A percentile compares a stretch with the other conserved stretches of the same genome.
These are phyloP conservation scores for Blastobotrys proliferans DNA, from an alignment of 1,139 yeast genomes.

Conservation along the genomic window DNA sequence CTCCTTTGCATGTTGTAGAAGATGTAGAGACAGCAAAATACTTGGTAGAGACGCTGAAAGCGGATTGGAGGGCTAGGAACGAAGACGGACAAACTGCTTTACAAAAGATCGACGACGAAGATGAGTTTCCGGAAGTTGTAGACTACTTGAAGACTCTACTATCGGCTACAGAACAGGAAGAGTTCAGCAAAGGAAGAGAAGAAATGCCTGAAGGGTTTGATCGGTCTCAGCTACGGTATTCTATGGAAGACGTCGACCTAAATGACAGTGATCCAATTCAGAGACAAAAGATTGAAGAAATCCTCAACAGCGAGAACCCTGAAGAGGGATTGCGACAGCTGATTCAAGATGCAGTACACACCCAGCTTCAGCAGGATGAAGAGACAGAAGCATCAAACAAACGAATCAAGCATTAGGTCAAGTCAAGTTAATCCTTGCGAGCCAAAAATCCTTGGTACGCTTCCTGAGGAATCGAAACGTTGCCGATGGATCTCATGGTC, in stretches of 20 bases:
- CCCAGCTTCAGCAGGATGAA: slow-evolving; percentile 32
- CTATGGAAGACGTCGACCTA: slow-evolving; percentile 8
- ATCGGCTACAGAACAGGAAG: slow-evolving; percentile 8
- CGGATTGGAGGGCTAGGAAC: slow-evolving; percentile 61
- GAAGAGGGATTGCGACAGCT: slow-evolving; percentile 72
- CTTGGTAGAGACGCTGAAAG: slow-evolving; percentile 62
- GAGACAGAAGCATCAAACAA: not conserved
- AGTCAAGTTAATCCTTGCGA: slow-evolving; percentile 6
- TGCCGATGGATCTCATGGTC: slow-evolving; percentile 74
- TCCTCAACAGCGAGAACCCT: slow-evolving; percentile 71
- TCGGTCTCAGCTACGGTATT: slow-evolving; percentile 11
- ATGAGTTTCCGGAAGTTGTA: slow-evolving; percentile 75
- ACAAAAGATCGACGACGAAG: slow-evolving; percentile 68
- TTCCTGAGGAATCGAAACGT: slow-evolving; percentile 72
- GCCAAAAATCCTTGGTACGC: slow-evolving; percentile 50
- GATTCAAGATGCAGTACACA: slow-evolving; percentile 60
- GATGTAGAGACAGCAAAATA: slow-evolving; percentile 58
- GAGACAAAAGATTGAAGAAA: slow-evolving; percentile 61
- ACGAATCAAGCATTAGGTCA: not conserved
- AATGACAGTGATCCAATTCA: slow-evolving; percentile 48
- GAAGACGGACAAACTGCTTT: slow-evolving; percentile 64
- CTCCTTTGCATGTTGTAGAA: slow-evolving; percentile 91
- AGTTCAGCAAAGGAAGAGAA: slow-evolving; percentile 12
- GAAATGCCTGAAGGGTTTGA: slow-evolving; percentile 14
- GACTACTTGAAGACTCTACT: slow-evolving; percentile 52